A percentile compares a stretch with the other conserved stretches of the same genome.
These are phyloP conservation scores for Plasmopara muralis DNA, from an alignment of 352 stramenopile species.

Conservation along the genomic window DNA sequence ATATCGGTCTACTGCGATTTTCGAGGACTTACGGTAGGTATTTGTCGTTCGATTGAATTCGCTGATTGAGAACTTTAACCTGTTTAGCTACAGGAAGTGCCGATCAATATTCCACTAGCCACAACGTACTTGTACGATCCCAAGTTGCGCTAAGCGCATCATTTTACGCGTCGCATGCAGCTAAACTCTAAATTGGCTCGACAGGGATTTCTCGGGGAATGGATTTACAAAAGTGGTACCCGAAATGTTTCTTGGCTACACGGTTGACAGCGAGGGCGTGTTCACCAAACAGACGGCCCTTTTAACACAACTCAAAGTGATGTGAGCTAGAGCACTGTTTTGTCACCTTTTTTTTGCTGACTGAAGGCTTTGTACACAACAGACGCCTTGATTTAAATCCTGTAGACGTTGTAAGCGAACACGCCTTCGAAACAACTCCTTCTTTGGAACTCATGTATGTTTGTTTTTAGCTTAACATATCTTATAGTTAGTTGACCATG, in stretches of 20 bases:
- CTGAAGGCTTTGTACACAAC: conserved; percentile 2
- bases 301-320: conserved; percentile 59
- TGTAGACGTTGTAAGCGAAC: conserved; percentile 64
- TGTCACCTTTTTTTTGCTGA: conserved; percentile 2
- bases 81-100: conserved; percentile 31
- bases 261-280: conserved; percentile 41
- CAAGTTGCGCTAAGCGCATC: neutral
- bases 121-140: conserved; percentile 63
- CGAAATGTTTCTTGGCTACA: conserved; percentile 61
- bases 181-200: neutral
- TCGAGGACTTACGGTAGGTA: conserved; percentile 45
- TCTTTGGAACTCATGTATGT: conserved; percentile 65
- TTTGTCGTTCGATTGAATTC: neutral
- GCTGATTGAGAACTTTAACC: neutral
- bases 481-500: conserved; percentile 5
- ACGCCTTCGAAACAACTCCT: conserved; percentile 45
- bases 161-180: conserved; percentile 1
- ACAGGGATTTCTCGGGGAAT: conserved; percentile 64
- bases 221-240: conserved; percentile 54
- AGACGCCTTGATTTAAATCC: conserved; percentile 74
- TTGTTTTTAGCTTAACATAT: neutral
- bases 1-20: conserved; percentile 78
- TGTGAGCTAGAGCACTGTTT: conserved; percentile 30
- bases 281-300: conserved; percentile 37
- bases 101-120: conserved; percentile 51